Conservation (phyloP, 208 protist species). For the Acanthamoeba royreba region DNA sequence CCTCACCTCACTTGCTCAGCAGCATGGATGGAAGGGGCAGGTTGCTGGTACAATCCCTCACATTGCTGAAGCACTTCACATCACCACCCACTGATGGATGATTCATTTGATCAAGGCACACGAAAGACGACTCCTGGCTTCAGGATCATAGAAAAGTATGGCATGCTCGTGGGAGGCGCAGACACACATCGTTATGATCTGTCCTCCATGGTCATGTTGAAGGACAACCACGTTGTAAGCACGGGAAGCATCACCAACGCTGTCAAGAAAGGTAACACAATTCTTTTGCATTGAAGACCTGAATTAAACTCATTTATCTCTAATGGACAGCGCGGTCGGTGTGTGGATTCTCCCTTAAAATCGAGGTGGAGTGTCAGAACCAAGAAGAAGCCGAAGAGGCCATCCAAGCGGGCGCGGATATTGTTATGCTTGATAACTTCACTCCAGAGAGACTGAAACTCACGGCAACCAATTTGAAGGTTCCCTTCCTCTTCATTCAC, state of each 20-base stretch:
- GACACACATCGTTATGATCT: slow-evolving; percentile 84
- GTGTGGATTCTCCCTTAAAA: slow-evolving; percentile 81
- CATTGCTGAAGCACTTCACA: not conserved
- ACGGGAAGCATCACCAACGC: slow-evolving; percentile 66
- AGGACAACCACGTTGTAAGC: slow-evolving; percentile 87
- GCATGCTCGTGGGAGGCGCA: slow-evolving; percentile 77
- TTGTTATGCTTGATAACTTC: slow-evolving; percentile 89
- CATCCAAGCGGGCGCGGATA: slow-evolving; percentile 76
- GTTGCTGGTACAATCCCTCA: slow-evolving; percentile 59
- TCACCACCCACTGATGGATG: not conserved
- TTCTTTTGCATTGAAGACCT: not conserved
- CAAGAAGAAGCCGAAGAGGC: slow-evolving; percentile 76
- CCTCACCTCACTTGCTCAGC: not conserved
- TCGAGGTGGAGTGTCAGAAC: slow-evolving; percentile 84
- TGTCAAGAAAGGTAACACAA: slow-evolving; percentile 65
- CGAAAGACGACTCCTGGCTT: slow-evolving; percentile 88
- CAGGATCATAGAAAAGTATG: slow-evolving; percentile 86
- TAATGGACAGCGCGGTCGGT: slow-evolving; percentile 36
- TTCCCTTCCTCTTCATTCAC: too few relatives aligned
- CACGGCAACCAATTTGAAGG: slow-evolving; percentile 66
- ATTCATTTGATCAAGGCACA: slow-evolving; percentile 57
- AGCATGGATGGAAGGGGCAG: slow-evolving; percentile 58
- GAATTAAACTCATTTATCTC: not conserved
- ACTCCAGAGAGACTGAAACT: slow-evolving; percentile 42
- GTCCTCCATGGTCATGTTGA: slow-evolving; percentile 87